Conservation (phyloP, 495 filamentous ascomycete species). For the Podospora bellae-mahoneyi region DNA sequence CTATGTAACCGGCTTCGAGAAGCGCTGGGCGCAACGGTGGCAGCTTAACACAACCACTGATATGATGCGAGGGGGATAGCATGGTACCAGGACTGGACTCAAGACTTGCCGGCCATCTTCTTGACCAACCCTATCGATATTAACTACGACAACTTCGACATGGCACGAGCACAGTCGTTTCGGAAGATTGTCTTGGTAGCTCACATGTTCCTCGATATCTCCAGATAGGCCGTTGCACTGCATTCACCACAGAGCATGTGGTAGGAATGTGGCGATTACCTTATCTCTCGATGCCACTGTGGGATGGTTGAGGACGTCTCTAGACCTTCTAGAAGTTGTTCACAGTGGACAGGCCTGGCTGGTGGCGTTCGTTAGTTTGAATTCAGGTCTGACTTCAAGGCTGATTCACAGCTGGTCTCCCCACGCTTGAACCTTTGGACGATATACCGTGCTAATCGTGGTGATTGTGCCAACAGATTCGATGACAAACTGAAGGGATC, state of each 20-base stretch:
- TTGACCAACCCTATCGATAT: neutral
- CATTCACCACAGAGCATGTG: neutral
- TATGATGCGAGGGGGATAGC: no score
- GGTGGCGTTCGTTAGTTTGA: slow-evolving; percentile 11
- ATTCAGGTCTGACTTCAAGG: neutral
- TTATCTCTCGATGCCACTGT: slow-evolving; percentile 7
- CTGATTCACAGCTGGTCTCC: neutral
- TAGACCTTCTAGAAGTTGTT: slow-evolving; percentile 1
- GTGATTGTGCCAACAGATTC: neutral
- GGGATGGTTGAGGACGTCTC: neutral
- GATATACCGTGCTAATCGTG: neutral
- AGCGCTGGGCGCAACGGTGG: neutral
- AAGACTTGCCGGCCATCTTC: neutral
- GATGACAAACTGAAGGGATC: neutral
- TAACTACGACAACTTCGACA: neutral
- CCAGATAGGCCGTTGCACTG: neutral
- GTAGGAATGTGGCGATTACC: slow-evolving; percentile 7
- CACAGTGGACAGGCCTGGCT: neutral
- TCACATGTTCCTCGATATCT: neutral
- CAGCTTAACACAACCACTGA: no score
- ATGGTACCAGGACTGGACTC: neutral
- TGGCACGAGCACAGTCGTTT: neutral
- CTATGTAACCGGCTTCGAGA: neutral
- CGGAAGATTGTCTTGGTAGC: neutral
- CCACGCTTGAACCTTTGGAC: neutral